Conservation (phyloP, 179 eudicot genomes). For the Gypsophila paniculata region DNA sequence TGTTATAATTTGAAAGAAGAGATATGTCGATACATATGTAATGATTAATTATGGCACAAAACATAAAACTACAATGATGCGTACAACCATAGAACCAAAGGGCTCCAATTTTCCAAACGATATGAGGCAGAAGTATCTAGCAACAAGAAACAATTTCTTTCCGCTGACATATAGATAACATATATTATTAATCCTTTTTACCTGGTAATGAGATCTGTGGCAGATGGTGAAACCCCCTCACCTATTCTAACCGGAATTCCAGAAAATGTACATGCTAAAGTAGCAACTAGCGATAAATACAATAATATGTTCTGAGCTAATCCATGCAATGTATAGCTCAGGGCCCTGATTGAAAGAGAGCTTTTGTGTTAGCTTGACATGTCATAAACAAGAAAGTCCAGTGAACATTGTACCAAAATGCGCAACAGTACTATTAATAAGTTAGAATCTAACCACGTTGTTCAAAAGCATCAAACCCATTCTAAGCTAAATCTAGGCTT, state of each 20-base stretch:
- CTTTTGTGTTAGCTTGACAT: neutral
- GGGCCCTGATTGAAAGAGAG: no score
- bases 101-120: neutral
- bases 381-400: neutral
- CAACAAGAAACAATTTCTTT: neutral
- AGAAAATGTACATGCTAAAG: neutral
- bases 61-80: no score
- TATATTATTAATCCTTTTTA: slow-evolving; percentile 31
- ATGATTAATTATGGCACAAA: neutral
- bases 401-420: slow-evolving; percentile 54
- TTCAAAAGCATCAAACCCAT: no score
- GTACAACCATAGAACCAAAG: neutral
- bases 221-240: slow-evolving; percentile 99
- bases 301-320: neutral
- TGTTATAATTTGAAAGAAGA: neutral
- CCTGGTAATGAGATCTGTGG: slow-evolving; percentile 98
- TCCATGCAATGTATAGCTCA: neutral
- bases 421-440: slow-evolving; percentile 73
- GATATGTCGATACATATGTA: neutral
- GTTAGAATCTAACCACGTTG: no score
- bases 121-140: slow-evolving; percentile 7
- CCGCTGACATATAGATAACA: neutral
- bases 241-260: slow-evolving; percentile 86
- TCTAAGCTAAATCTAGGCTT: no score
- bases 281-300: neutral